Evolutionary conservation across 176 grass and related monocot genomes (phyloP), one percentile per base, ranked within the genome.

Genomic region (Tillandsia leiboldiana): DNA sequence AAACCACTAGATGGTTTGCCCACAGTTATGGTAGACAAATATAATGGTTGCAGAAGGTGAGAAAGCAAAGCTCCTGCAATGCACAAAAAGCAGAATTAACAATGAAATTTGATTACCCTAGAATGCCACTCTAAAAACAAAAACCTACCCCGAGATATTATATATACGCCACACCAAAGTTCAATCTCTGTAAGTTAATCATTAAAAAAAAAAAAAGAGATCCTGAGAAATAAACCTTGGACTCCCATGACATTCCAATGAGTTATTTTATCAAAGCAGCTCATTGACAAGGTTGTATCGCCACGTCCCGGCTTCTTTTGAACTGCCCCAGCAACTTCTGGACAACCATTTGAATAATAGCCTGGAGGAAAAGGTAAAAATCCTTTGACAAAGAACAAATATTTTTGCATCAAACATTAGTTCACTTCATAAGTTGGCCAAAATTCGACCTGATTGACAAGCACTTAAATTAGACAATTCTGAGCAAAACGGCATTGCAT

Each of bases 181-280:
- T 42, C 33, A 42, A 42, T 42, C 33, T 42, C 7, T 42, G 33
- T 42, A 7, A 42, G 33, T 42, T 42, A 42, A 42, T 42, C 33
- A 42, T 7, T 6, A 42, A 6, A 6, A 42, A 7, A 33, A 33
- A 33, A 33, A 12, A 78, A 68, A 49, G 68, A 11, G 2, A 52
- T 29, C 13, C 7, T 5, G 12, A 26, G 28, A 66, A 1, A 27
- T 58, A 50, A 80, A 96, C 92, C 92, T 91, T 96, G 92, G 68
- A 91, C 74, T 64, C 92, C 92, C 29, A 86, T 78, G 70, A 86
- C 69, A 53, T 83, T 88, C 92, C 92, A 91, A 0, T 85, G 83
- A 53, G 72, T 91, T 62, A 96, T 88, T 68, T 96, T 91, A 80
- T 91, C 83, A 72, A 91, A 96, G 63, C 88, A 96, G 57, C 88